Evolutionary conservation across 306 rosid species (phyloP).

Genomic region (Inga leiocalycina): DNA sequence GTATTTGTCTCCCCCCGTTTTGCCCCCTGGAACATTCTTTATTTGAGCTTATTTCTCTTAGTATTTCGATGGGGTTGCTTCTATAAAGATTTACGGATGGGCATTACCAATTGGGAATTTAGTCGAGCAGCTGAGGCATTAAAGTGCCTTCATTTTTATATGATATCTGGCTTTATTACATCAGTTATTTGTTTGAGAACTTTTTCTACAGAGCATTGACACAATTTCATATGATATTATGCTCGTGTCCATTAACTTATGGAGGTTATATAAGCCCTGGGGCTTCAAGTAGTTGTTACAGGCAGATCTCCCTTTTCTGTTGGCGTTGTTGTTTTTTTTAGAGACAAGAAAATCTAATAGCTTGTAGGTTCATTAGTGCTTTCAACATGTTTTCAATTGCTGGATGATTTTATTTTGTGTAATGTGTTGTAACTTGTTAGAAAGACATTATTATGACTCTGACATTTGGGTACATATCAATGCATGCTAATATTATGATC

Average conservation of each 20-base stretch:
- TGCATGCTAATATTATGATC: background rate
- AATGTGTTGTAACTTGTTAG: background rate
- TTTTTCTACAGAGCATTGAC: background rate
- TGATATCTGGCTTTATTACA: background rate
- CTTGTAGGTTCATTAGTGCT: background rate
- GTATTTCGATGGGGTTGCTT: background rate
- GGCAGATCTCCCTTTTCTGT: background rate
- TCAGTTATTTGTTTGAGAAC: background rate
- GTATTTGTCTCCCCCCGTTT: background rate
- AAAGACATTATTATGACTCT: background rate
- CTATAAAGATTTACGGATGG: background rate
- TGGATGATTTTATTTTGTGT: background rate
- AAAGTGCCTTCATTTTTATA: background rate
- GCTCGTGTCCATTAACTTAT: background rate
- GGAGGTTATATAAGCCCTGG: background rate
- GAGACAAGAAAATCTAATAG: background rate
- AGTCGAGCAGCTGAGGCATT: conserved; percentile 5
- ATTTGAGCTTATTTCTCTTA: background rate
- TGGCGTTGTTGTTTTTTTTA: background rate
- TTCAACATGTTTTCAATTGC: background rate
- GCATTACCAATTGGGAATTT: background rate
- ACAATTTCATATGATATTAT: background rate
- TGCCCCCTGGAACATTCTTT: background rate
- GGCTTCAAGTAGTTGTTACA: background rate
- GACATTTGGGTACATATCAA: background rate